Evolutionary conservation across 169 alveolate genomes (phyloP).

Genomic region (Plasmodium malariae): DNA sequence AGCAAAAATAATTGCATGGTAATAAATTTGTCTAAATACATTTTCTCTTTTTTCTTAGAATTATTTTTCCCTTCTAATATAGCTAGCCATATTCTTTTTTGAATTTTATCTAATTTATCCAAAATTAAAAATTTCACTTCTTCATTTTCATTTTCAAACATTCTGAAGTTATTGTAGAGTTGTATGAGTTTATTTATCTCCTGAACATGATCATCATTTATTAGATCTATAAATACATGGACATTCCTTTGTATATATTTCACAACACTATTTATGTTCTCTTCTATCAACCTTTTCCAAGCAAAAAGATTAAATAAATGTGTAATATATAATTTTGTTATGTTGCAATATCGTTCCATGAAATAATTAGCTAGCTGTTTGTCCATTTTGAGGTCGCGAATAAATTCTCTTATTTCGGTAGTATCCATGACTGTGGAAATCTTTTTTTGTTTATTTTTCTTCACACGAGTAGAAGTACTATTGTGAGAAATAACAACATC

Average conservation of each 20-base stretch:
- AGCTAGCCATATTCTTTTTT: slow-evolving; percentile 28
- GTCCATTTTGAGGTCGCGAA: slow-evolving; percentile 3
- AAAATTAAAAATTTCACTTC: slow-evolving; percentile 11
- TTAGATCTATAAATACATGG: not conserved
- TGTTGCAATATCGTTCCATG: slow-evolving; percentile 9
- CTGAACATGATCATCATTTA: slow-evolving; percentile 2
- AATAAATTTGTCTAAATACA: slow-evolving; percentile 24
- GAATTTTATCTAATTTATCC: slow-evolving; percentile 10
- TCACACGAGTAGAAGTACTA: too few relatives aligned
- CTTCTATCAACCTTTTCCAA: slow-evolving; percentile 38
- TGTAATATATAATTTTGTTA: slow-evolving; percentile 22
- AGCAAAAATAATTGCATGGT: slow-evolving; percentile 15
- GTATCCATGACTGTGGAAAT: too few relatives aligned
- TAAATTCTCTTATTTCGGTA: not conserved
- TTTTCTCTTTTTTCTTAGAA: slow-evolving; percentile 1
- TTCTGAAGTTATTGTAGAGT: not conserved
- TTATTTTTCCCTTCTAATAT: slow-evolving; percentile 37
- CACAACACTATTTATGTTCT: slow-evolving; percentile 11
- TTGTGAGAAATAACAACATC: too few relatives aligned
- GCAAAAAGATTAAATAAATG: slow-evolving; percentile 55
- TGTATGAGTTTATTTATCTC: slow-evolving; percentile 20
- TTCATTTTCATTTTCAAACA: slow-evolving; percentile 1
- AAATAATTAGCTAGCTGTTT: slow-evolving; percentile 7
- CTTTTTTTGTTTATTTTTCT: too few relatives aligned
- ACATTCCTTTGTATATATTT: slow-evolving; percentile 25